phyloP scores from a whole-genome alignment of 2,329 filamentous ascomycete genomes.

The Drechmeria coniospora region DNA sequence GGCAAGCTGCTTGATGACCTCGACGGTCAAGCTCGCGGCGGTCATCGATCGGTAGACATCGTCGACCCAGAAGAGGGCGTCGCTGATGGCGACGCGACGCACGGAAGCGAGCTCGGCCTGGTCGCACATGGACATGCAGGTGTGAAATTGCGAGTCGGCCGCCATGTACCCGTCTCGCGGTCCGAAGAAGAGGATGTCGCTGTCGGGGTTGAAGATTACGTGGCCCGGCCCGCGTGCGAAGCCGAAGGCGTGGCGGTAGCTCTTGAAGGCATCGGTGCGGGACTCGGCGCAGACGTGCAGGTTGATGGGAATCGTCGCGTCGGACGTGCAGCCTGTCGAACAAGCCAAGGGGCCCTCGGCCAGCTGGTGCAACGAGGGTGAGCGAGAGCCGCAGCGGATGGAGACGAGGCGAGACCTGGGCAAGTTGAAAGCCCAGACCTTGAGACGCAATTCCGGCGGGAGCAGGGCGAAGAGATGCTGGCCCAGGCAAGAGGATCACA shows the following conservation, averaged over 20 bases:
- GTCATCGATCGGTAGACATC: slow-evolving; percentile 20
- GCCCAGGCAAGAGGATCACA: background rate
- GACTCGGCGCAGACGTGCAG: slow-evolving; percentile 32
- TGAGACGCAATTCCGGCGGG: slow-evolving; percentile 30
- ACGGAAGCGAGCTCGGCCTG: slow-evolving; percentile 24
- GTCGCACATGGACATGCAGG: slow-evolving; percentile 26
- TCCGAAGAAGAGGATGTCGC: slow-evolving; percentile 33
- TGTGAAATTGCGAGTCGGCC: slow-evolving; percentile 28
- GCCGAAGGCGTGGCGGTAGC: slow-evolving; percentile 25
- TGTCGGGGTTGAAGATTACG: slow-evolving; percentile 24
- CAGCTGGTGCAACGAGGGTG: slow-evolving; percentile 9
- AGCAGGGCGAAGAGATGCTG: slow-evolving; percentile 27
- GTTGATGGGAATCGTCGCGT: slow-evolving; percentile 25
- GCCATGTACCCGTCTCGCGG: slow-evolving; percentile 28
- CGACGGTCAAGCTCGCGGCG: slow-evolving; percentile 23
- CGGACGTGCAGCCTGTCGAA: slow-evolving; percentile 23
- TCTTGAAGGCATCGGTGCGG: slow-evolving; percentile 25
- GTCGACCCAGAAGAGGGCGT: slow-evolving; percentile 25
- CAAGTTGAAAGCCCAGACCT: slow-evolving; percentile 30
- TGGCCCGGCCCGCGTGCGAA: slow-evolving; percentile 24
- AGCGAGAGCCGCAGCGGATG: slow-evolving; percentile 22
- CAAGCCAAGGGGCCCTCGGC: slow-evolving; percentile 4
- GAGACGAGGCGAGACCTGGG: slow-evolving; percentile 27
- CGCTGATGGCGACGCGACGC: slow-evolving; percentile 28
- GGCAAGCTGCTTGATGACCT: slow-evolving; percentile 23